Conservation (phyloP, 1,284 basidiomycete genomes). For the Ganoderma lucidum region DNA sequence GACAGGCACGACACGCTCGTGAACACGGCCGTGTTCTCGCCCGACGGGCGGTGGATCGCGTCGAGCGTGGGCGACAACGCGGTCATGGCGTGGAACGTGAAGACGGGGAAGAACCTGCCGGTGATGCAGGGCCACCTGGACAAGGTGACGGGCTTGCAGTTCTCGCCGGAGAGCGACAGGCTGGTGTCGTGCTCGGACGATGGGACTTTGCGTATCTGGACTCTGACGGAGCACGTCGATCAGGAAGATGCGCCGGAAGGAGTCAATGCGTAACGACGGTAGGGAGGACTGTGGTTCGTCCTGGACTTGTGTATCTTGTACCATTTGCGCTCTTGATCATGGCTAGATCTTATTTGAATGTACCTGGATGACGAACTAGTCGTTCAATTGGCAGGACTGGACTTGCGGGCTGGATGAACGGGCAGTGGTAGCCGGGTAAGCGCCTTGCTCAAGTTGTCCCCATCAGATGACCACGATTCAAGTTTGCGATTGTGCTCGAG, state of each 20-base stretch:
- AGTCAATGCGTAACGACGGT: neutral
- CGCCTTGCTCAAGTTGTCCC: too few relatives aligned
- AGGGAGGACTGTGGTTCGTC: neutral
- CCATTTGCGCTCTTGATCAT: too few relatives aligned
- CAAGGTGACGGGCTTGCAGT: constrained; percentile 39
- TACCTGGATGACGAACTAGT: too few relatives aligned
- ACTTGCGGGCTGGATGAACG: too few relatives aligned
- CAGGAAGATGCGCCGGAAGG: neutral
- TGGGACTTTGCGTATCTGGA: constrained; percentile 37
- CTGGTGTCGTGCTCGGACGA: constrained; percentile 47
- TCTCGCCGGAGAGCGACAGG: constrained; percentile 42
- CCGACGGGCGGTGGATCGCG: constrained; percentile 18
- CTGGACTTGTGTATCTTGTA: neutral
- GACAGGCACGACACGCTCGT: constrained; percentile 23
- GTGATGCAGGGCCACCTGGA: constrained; percentile 23
- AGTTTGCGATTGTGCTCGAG: too few relatives aligned
- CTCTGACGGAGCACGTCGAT: constrained; percentile 10
- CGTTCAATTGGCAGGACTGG: too few relatives aligned
- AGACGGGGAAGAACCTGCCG: constrained; percentile 12
- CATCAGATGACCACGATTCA: too few relatives aligned
- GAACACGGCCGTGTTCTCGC: constrained; percentile 21
- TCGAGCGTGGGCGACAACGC: constrained; percentile 20
- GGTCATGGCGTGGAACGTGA: constrained; percentile 21
- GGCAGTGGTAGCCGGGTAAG: too few relatives aligned
- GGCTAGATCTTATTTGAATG: too few relatives aligned